phyloP scores from a whole-genome alignment of 2,329 filamentous ascomycete species.

The Verticillium dahliae region DNA sequence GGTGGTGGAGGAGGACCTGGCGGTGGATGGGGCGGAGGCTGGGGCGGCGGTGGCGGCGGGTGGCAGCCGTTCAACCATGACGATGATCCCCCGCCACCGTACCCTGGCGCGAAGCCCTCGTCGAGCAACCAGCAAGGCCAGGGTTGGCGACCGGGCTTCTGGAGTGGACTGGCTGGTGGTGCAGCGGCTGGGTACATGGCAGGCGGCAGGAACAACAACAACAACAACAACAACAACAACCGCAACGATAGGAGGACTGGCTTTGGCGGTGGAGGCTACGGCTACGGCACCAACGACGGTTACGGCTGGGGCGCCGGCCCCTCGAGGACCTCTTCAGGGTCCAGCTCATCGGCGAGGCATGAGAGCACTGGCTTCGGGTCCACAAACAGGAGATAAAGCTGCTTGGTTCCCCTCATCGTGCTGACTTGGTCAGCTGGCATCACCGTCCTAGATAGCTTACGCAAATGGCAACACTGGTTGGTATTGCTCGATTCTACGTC shows the following conservation, averaged over 20 bases:
- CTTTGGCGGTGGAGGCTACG: constrained; percentile 8
- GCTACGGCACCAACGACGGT: constrained; percentile 24
- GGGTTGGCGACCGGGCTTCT: constrained; percentile 68
- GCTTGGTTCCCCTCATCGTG: too few species aligned
- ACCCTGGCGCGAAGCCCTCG: constrained; percentile 34
- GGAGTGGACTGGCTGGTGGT: constrained; percentile 61
- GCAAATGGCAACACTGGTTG: not conserved
- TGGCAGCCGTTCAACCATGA: constrained; percentile 26
- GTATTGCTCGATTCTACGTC: constrained; percentile 9
- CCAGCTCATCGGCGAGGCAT: constrained; percentile 43
- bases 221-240: constrained; percentile 15
- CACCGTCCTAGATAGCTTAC: constrained; percentile 7
- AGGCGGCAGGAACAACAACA: constrained; percentile 30
- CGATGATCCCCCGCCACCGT: constrained; percentile 46
- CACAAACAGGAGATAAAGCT: constrained; percentile 48
- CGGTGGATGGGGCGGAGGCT: constrained; percentile 31
- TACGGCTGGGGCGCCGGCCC: constrained; percentile 23
- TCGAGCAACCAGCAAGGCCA: constrained; percentile 23
- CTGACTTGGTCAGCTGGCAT: too few species aligned
- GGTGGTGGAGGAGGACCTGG: constrained; percentile 26
- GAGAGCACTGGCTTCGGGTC: constrained; percentile 70
- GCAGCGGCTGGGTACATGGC: constrained; percentile 63
- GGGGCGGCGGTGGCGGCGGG: constrained; percentile 30
- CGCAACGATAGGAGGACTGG: constrained; percentile 17
- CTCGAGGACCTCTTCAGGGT: constrained; percentile 24